phyloP scores from a whole-genome alignment of 768 basidiomycete genomes.

The Psilocybe cubensis region DNA sequence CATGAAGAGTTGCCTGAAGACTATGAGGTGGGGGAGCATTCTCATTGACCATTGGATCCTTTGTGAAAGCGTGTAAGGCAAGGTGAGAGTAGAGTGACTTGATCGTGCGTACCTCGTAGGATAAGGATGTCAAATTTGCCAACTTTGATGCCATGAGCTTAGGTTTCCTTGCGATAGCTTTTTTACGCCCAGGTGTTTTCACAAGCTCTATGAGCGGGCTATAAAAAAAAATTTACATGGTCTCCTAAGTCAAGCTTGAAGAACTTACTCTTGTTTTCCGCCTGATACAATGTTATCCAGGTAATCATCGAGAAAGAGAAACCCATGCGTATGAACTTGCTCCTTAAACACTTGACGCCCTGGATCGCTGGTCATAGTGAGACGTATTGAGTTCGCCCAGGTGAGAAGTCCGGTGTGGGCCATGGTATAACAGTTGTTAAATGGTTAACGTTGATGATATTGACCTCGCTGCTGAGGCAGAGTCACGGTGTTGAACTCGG shows the following conservation, averaged over 20 bases:
- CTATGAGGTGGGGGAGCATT: slow-evolving; percentile 45
- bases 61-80: background rate
- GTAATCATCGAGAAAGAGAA: slow-evolving; percentile 80
- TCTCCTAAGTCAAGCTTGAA: background rate
- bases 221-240: background rate
- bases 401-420: slow-evolving; percentile 56
- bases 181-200: slow-evolving; percentile 83
- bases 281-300: slow-evolving; percentile 72
- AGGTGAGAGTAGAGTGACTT: background rate
- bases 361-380: slow-evolving; percentile 73
- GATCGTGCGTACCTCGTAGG: slow-evolving; percentile 46
- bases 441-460: slow-evolving; percentile 8
- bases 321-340: slow-evolving; percentile 75
- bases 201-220: slow-evolving; percentile 81
- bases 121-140: slow-evolving; percentile 38
- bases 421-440: slow-evolving; percentile 33
- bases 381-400: slow-evolving; percentile 72
- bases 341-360: slow-evolving; percentile 72
- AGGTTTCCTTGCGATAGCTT: slow-evolving; percentile 52
- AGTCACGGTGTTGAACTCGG: slow-evolving; percentile 2
- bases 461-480: background rate
- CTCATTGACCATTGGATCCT: slow-evolving; percentile 44
- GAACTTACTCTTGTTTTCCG: slow-evolving; percentile 64
- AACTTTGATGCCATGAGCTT: slow-evolving; percentile 50
- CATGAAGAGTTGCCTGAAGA: slow-evolving; percentile 49